Evolutionary conservation across 2,329 filamentous ascomycete genomes (phyloP).

Genomic region (Xylaria sp.): DNA sequence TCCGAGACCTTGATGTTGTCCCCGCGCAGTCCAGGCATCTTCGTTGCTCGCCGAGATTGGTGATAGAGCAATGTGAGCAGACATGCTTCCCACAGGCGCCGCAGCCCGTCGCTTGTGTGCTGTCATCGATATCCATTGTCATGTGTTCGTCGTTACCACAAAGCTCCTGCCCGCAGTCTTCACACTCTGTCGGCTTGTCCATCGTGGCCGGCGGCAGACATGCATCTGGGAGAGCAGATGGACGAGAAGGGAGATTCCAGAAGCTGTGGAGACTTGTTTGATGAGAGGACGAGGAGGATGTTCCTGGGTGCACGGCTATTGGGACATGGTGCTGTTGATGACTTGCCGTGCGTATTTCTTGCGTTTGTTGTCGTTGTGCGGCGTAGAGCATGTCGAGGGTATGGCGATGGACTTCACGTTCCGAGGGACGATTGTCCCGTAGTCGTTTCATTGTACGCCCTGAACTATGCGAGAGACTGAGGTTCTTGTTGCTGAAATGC

Average conservation of each 20-base stretch:
- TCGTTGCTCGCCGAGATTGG: constrained; percentile 65
- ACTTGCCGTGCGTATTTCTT: constrained; percentile 30
- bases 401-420: constrained; percentile 66
- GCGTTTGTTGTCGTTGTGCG: constrained; percentile 57
- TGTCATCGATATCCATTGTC: constrained; percentile 51
- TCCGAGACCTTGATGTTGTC: constrained; percentile 44
- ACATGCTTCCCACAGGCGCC: constrained; percentile 65
- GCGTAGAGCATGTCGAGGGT: constrained; percentile 69
- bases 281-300: constrained; percentile 35
- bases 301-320: constrained; percentile 30
- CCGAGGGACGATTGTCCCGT: constrained; percentile 68
- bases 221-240: constrained; percentile 47
- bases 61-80: constrained; percentile 69
- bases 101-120: constrained; percentile 56
- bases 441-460: constrained; percentile 71
- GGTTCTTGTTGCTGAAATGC: constrained; percentile 39
- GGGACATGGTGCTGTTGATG: constrained; percentile 30
- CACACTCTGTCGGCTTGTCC: constrained; percentile 57
- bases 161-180: constrained; percentile 61
- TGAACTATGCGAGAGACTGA: constrained; percentile 54
- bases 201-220: constrained; percentile 31
- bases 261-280: constrained; percentile 70
- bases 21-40: constrained; percentile 65
- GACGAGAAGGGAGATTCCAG: constrained; percentile 64
- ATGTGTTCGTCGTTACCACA: constrained; percentile 41